Evolutionary conservation across 352 stramenopile genomes (phyloP).

Genomic region (Phytophthora hybrid): DNA sequence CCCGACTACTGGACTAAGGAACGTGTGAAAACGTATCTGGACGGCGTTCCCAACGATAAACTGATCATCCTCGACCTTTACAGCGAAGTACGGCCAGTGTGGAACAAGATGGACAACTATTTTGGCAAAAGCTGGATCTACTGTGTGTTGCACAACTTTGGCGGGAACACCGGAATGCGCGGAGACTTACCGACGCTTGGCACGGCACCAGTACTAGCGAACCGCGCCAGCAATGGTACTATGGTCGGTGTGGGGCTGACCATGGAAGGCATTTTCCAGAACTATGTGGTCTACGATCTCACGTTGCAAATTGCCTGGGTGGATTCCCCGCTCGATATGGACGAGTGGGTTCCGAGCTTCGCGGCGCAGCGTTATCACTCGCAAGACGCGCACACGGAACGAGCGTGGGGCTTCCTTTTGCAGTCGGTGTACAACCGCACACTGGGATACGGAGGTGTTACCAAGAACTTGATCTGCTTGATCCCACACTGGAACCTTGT

Average conservation of each 20-base stretch:
- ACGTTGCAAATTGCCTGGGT: slow-evolving; percentile 80
- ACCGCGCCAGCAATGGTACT: slow-evolving; percentile 57
- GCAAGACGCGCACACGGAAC: slow-evolving; percentile 53
- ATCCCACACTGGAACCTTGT: slow-evolving; percentile 76
- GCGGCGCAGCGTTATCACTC: slow-evolving; percentile 67
- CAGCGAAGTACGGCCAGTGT: slow-evolving; percentile 76
- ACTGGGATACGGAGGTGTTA: slow-evolving; percentile 69
- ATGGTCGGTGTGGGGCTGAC: slow-evolving; percentile 82
- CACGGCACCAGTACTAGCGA: slow-evolving; percentile 56
- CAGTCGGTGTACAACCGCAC: slow-evolving; percentile 82
- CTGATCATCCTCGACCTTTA: slow-evolving; percentile 88
- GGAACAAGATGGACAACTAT: slow-evolving; percentile 81
- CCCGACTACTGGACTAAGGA: slow-evolving; percentile 76
- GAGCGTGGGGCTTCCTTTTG: slow-evolving; percentile 63
- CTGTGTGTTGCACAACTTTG: slow-evolving; percentile 89
- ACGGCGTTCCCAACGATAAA: slow-evolving; percentile 62
- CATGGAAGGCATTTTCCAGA: slow-evolving; percentile 90
- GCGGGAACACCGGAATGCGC: slow-evolving; percentile 77
- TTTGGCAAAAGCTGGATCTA: slow-evolving; percentile 89
- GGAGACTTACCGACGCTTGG: slow-evolving; percentile 73
- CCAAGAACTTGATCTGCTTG: slow-evolving; percentile 75
- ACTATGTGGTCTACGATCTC: slow-evolving; percentile 89
- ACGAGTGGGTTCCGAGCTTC: slow-evolving; percentile 63
- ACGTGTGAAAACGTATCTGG: slow-evolving; percentile 59
- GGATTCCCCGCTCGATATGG: slow-evolving; percentile 49